These are phyloP conservation scores for Apiotrichum siamense DNA, from an alignment of 1,284 basidiomycete species.

Conservation along the genomic window DNA sequence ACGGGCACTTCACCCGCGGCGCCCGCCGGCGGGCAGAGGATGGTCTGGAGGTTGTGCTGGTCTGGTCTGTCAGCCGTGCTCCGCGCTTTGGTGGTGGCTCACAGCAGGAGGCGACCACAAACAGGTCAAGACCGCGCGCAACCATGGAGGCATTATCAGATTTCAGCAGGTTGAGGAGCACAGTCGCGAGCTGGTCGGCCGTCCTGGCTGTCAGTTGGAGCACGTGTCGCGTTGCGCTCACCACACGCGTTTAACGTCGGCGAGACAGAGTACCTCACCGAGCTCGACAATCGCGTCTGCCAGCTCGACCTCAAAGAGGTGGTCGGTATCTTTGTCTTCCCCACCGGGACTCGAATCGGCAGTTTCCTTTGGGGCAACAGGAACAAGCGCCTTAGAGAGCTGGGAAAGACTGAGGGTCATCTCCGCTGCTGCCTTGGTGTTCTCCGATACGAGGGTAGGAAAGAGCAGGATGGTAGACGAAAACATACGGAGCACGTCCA, in stretches of 20 bases:
- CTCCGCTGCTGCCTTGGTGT: background rate
- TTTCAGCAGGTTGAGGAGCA: slow-evolving; percentile 17
- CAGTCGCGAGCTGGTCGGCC: slow-evolving; percentile 24
- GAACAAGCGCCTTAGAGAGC: background rate
- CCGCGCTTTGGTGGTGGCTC: slow-evolving; percentile 16
- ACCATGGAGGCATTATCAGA: slow-evolving; percentile 8
- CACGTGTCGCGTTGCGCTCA: slow-evolving; percentile 6
- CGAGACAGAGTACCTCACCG: slow-evolving; percentile 22
- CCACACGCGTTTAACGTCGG: slow-evolving; percentile 23
- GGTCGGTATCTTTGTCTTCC: background rate
- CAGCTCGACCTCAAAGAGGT: slow-evolving; percentile 11
- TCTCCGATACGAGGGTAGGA: slow-evolving; percentile 8
- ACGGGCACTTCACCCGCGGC: slow-evolving; percentile 12
- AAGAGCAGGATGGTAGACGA: slow-evolving; percentile 21
- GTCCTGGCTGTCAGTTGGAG: slow-evolving; percentile 17
- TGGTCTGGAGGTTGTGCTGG: slow-evolving; percentile 30
- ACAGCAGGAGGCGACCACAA: slow-evolving; percentile 31
- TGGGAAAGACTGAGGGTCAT: background rate
- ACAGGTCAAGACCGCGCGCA: slow-evolving; percentile 23
- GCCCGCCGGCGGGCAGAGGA: slow-evolving; percentile 10
- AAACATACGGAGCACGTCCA: slow-evolving; percentile 14
- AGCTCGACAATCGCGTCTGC: slow-evolving; percentile 17
- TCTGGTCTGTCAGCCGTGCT: too few species aligned
- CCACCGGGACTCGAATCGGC: too few species aligned
- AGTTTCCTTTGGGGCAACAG: background rate